phyloP scores from a whole-genome alignment of 495 filamentous ascomycete genomes.

The Aspergillus homomorphus region DNA sequence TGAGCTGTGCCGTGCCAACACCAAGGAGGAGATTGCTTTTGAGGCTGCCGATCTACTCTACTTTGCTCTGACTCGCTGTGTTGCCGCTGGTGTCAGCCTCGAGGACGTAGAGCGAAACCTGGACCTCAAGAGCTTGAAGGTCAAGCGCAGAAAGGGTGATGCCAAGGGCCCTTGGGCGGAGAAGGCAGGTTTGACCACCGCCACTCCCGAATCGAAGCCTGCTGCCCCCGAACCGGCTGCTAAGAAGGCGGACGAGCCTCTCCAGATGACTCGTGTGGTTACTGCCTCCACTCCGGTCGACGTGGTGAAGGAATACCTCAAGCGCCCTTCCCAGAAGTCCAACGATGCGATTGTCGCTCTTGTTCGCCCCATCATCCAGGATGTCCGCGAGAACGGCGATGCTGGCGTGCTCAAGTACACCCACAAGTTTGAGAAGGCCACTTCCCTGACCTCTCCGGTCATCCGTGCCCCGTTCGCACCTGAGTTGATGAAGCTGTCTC shows the following conservation, averaged over 20 bases:
- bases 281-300: slow-evolving; percentile 56
- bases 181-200: slow-evolving; percentile 63
- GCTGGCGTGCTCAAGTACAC: slow-evolving; percentile 86
- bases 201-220: slow-evolving; percentile 41
- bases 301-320: slow-evolving; percentile 67
- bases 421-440: slow-evolving; percentile 95
- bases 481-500: slow-evolving; percentile 76
- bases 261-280: slow-evolving; percentile 78
- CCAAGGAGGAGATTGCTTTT: slow-evolving; percentile 80
- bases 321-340: slow-evolving; percentile 88
- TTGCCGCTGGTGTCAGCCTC: slow-evolving; percentile 75
- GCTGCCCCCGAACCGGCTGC: slow-evolving; percentile 25
- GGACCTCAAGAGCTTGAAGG: slow-evolving; percentile 90
- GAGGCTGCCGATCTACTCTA: slow-evolving; percentile 95
- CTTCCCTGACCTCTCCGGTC: slow-evolving; percentile 81
- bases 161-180: slow-evolving; percentile 88
- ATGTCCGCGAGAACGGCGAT: slow-evolving; percentile 77
- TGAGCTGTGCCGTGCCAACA: slow-evolving; percentile 82
- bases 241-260: slow-evolving; percentile 54
- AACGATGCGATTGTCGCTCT: slow-evolving; percentile 86
- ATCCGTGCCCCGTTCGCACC: slow-evolving; percentile 82
- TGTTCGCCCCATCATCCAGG: slow-evolving; percentile 85
- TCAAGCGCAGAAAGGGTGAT: slow-evolving; percentile 86
- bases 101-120: slow-evolving; percentile 88
- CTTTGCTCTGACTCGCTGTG: slow-evolving; percentile 87